Base-by-base conservation (phyloP, 2,329 filamentous ascomycete species). In the Xylariaceae sp. region DNA sequence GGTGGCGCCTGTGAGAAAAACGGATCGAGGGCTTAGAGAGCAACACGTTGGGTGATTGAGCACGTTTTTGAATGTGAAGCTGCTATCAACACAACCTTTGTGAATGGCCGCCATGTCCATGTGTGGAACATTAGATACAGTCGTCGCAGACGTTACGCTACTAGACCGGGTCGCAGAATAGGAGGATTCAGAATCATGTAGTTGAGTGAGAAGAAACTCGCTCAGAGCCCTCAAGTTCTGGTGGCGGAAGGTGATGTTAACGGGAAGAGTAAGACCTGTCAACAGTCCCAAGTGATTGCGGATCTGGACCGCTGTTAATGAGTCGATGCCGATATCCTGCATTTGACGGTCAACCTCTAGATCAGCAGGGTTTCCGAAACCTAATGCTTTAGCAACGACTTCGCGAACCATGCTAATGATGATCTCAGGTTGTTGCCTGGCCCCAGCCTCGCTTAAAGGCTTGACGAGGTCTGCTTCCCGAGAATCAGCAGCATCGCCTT, bases 1-100 rank as follows among this genome's bases (percentile, higher is more conserved):
- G 16, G 64, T 66, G 14, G 60, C 57, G 22, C 64, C 64, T 41
- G 62, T 66, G 34, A 66, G 49, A 42, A 66, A 62, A 19, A 60
- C 54, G 6, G 55, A 52, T 31, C 51, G 12, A 19, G 63, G 61
- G 22, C 42, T 42, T 19, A 14, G 42, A 34, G 38, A 40, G 31
- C 18, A 51, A 41, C 7, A 39, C 11, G 17, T 46, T 31, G 53
- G 36, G 39, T 53, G 45, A 11, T 42, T 45, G 9, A 40, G 41
- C 22, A 55, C 52, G 36, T 63, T 61, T 4, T 57, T 47, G 48
- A 65, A 66, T 16, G 14, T 51, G 43, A 66, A 51, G 42, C 46
- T 56, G 39, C 48, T 53, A 45, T 66, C 64, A 11, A 66, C 60
- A 51, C 53, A 54, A 7, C 64, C 63, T 46, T 56, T 62, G n/a